Percentiles rank a stretch among this genome's conserved stretches.
Conservation (phyloP, 139 green algal genomes). For the Asterochloris sp. region DNA sequence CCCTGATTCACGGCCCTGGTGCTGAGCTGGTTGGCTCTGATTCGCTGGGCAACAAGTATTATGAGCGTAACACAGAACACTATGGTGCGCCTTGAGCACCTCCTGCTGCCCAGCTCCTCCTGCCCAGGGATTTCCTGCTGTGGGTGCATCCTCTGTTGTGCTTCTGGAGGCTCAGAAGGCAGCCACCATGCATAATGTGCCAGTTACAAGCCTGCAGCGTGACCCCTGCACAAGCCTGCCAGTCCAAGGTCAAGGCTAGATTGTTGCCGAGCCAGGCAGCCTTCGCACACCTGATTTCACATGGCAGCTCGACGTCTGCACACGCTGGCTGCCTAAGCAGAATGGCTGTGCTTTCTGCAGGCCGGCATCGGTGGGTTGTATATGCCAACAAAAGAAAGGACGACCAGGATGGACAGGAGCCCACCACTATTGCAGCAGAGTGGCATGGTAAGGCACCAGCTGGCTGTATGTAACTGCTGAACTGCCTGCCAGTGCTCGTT, state of each 20-base stretch:
- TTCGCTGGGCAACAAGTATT: constrained; percentile 25
- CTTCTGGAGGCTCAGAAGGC: too few species aligned
- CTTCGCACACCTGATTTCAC: too few species aligned
- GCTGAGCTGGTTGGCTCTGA: constrained; percentile 36
- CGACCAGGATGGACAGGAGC: constrained; percentile 31
- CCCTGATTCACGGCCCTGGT: constrained; percentile 36
- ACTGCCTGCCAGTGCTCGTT: too few species aligned
- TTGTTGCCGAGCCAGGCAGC: too few species aligned
- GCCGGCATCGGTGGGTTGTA: constrained; percentile 69
- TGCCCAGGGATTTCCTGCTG: too few species aligned
- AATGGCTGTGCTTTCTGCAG: constrained; percentile 4
- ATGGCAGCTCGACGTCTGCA: constrained; percentile 17
- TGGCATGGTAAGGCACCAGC: constrained; percentile 44
- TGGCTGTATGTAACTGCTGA: too few species aligned
- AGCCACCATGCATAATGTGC: too few species aligned
- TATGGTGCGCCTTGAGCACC: neutral
- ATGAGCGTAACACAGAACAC: constrained; percentile 20
- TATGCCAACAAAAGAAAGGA: constrained; percentile 28
- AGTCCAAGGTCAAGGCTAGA: too few species aligned
- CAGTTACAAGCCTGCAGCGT: too few species aligned
- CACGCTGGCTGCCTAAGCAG: neutral
- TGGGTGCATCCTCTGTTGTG: too few species aligned
- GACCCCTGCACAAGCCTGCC: too few species aligned
- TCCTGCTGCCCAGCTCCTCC: too few species aligned
- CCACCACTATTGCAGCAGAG: constrained; percentile 50